Evolutionary conservation across 2,329 filamentous ascomycete species (phyloP), one percentile per base, ranked within the genome.

Genomic region (Cercospora janseana): DNA sequence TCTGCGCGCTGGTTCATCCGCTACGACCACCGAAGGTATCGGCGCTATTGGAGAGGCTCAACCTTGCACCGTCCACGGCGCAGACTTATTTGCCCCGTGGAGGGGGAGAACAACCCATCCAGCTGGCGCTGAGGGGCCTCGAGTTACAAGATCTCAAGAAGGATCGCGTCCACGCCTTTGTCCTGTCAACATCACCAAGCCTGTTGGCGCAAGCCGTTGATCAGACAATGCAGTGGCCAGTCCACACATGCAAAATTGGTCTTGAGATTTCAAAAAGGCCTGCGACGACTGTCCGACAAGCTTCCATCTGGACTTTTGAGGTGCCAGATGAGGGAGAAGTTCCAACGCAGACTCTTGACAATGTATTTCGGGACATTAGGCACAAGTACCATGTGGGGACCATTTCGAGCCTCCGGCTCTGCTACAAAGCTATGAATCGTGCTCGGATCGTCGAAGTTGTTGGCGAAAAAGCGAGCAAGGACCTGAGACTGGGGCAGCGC

Each of bases 351-450:
- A 8, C 35, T 13, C 24, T 56, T 13, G 48, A 56, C 29, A 54
- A 55, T 23, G 40, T 55, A 28, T 51, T 52, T 16, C 27, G 48
- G 31, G 55, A 54, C 26, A 18, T 56, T 4, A 41, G 52, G 21
- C 50, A 54, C 31, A 50, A 48, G n/a, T 52, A 46, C 41, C 32
- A 40, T 15, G n/a, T 54, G 7, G 62, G 63, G 8, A 31, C 27
- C 10, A 58, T 67, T 42, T 56, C 58, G 2, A 65, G 59, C 43
- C 52, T 66, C 3, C 56, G 62, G 2, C 49, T 67, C 10, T 66
- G 63, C 48, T 65, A 63, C 56, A 66, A 63, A 51, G 57, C 63
- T 3, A 50, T 57, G 45, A 37, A 56, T 3, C 52, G 56, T 15
- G 60, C 61, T 46, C 52, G 40, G 4, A 55, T 66, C 27, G 28